Percentiles rank a stretch among this genome's conserved stretches.
Conservation (phyloP, 768 basidiomycete species). For the Boletus rubescentipes region DNA sequence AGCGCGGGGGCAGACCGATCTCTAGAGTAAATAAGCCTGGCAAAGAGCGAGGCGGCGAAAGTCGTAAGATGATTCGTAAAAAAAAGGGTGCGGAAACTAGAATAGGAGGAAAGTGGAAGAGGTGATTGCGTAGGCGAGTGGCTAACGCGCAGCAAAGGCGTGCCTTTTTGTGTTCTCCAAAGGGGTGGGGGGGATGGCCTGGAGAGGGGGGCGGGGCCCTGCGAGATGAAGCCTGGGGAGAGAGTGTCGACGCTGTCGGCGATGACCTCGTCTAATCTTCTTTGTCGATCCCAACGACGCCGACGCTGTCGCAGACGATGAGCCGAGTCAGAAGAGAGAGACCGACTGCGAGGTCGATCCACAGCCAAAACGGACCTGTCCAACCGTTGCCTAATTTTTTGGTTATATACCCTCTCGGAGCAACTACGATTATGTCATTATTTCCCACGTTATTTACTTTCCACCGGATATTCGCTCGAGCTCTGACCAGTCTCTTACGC, state of each 20-base stretch:
- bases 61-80: slow-evolving; percentile 79
- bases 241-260: slow-evolving; percentile 21
- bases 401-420: slow-evolving; percentile 21
- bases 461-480: too few relatives aligned
- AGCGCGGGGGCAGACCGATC: slow-evolving; percentile 41
- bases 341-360: slow-evolving; percentile 50
- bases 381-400: slow-evolving; percentile 20
- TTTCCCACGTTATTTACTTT: slow-evolving; percentile 23
- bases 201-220: slow-evolving; percentile 15
- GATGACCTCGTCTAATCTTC: slow-evolving; percentile 32
- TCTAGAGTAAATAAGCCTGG: slow-evolving; percentile 39
- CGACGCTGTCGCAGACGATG: slow-evolving; percentile 44
- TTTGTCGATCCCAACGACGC: slow-evolving; percentile 40
- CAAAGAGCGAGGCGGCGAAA: slow-evolving; percentile 38
- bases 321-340: slow-evolving; percentile 34
- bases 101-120: slow-evolving; percentile 31
- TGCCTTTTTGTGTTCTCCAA: slow-evolving; percentile 66
- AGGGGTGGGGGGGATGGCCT: slow-evolving; percentile 26
- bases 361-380: slow-evolving; percentile 36
- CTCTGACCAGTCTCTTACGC: slow-evolving; percentile 8
- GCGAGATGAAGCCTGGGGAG: slow-evolving; percentile 15
- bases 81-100: slow-evolving; percentile 23
- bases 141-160: slow-evolving; percentile 94
- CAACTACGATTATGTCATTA: slow-evolving; percentile 23
- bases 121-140: slow-evolving; percentile 38